Conservation (phyloP, 441 rosid genomes). For the Brassica balearica region DNA sequence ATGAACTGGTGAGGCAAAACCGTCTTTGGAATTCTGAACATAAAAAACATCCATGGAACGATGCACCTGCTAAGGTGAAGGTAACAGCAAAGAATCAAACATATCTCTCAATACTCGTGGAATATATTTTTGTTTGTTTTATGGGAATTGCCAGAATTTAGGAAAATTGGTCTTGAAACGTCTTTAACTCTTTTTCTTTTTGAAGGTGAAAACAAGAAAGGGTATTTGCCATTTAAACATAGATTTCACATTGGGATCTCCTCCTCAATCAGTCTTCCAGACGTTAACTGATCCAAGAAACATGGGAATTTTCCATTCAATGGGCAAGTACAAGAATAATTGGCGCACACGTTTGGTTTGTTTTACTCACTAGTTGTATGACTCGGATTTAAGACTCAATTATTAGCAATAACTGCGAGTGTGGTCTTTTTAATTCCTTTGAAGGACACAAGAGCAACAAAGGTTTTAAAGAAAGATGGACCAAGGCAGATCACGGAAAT, state of each 20-base stretch:
- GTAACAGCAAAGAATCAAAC: conserved; percentile 19
- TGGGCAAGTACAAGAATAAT: not conserved
- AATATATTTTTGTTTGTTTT: not conserved
- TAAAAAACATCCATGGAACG: not conserved
- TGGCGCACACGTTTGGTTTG: not conserved
- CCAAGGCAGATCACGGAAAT: conserved; percentile 69
- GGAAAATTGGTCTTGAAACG: not conserved
- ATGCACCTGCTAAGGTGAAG: conserved; percentile 7
- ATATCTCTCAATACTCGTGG: not conserved
- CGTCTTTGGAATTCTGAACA: conserved; percentile 60
- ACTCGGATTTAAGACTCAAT: not conserved
- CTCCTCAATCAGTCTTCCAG: conserved; percentile 72
- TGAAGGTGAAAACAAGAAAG: too few relatives aligned
- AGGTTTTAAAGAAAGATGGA: conserved; percentile 72
- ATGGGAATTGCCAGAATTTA: not conserved
- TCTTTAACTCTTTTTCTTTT: not conserved
- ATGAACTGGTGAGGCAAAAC: conserved; percentile 55
- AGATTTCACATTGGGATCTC: conserved; percentile 60
- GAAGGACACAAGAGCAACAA: conserved; percentile 42
- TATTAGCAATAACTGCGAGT: too few relatives aligned
- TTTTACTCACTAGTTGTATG: not conserved
- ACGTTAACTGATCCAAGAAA: conserved; percentile 62
- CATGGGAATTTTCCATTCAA: not conserved
- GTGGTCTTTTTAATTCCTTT: too few relatives aligned
- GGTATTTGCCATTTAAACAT: conserved; percentile 26